phyloP scores from a whole-genome alignment of 345 rosid genomes.

The Laguncularia racemosa region DNA sequence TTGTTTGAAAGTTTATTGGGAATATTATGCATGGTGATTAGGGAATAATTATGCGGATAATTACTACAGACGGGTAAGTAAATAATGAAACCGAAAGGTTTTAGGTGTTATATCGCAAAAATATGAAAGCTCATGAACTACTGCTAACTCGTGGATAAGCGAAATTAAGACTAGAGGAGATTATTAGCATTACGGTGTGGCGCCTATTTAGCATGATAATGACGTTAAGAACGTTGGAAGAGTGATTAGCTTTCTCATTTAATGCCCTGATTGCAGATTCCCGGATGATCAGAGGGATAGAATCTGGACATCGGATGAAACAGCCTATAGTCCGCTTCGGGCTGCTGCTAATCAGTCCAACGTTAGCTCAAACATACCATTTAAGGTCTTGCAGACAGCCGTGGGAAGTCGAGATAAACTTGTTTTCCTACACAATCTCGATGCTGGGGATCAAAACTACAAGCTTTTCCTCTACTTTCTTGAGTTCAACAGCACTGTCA shows the following conservation, averaged over 20 bases:
- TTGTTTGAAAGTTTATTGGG: too few relatives aligned
- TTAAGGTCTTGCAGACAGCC: slow-evolving; percentile 42
- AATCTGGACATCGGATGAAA: slow-evolving; percentile 32
- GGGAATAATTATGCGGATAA: too few relatives aligned
- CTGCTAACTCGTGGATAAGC: too few relatives aligned
- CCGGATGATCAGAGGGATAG: slow-evolving; percentile 48
- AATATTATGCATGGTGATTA: too few relatives aligned
- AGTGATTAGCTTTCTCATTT: neutral
- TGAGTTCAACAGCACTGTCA: slow-evolving; percentile 30
- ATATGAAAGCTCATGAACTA: too few relatives aligned
- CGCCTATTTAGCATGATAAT: too few relatives aligned
- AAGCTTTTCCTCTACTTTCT: slow-evolving; percentile 55
- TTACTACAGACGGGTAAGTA: too few relatives aligned
- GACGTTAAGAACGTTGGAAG: neutral
- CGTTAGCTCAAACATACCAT: slow-evolving; percentile 25
- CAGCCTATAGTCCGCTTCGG: neutral
- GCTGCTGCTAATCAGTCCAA: neutral
- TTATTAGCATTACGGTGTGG: too few relatives aligned
- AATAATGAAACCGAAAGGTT: too few relatives aligned
- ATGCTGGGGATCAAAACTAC: slow-evolving; percentile 24
- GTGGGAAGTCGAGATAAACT: slow-evolving; percentile 19
- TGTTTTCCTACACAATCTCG: slow-evolving; percentile 30
- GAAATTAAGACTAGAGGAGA: too few relatives aligned
- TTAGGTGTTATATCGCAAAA: too few relatives aligned
- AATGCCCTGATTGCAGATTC: slow-evolving; percentile 29